Conservation (phyloP, 805 yeast species). For the Monosporozyma solicola region DNA sequence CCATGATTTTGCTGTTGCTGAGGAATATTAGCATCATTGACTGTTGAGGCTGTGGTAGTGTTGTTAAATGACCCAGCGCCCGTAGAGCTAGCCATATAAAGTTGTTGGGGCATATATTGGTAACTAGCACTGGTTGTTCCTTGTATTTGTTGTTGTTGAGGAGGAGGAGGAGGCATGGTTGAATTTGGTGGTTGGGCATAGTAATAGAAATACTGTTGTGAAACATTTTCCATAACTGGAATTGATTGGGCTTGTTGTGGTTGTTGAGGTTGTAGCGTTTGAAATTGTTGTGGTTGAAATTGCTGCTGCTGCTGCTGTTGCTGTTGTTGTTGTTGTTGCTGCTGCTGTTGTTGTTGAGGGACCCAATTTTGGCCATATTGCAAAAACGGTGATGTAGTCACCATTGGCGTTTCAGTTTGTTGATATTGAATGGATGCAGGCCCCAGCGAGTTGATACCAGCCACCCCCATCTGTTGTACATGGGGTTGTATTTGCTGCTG, state of each 20-base stretch:
- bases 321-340: slow-evolving; percentile 1
- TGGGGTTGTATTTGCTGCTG: background rate
- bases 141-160: background rate
- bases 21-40: background rate
- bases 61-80: background rate
- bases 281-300: slow-evolving; percentile 3
- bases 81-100: background rate
- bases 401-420: background rate
- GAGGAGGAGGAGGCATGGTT: background rate
- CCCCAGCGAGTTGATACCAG: background rate
- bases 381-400: background rate
- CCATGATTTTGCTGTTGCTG: background rate
- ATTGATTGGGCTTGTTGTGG: slow-evolving; percentile 1
- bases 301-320: background rate
- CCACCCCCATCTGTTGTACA: background rate
- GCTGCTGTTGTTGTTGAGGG: slow-evolving; percentile 1
- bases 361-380: background rate
- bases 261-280: slow-evolving; percentile 2
- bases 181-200: background rate
- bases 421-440: background rate
- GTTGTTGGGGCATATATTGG: background rate
- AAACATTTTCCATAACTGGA: background rate
- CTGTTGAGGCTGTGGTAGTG: background rate
- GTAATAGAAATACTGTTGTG: background rate
- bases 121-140: background rate